Evolutionary conservation across 495 filamentous ascomycete genomes (phyloP), one percentile per base, ranked within the genome.

Genomic region (Margaritispora aquatica): DNA sequence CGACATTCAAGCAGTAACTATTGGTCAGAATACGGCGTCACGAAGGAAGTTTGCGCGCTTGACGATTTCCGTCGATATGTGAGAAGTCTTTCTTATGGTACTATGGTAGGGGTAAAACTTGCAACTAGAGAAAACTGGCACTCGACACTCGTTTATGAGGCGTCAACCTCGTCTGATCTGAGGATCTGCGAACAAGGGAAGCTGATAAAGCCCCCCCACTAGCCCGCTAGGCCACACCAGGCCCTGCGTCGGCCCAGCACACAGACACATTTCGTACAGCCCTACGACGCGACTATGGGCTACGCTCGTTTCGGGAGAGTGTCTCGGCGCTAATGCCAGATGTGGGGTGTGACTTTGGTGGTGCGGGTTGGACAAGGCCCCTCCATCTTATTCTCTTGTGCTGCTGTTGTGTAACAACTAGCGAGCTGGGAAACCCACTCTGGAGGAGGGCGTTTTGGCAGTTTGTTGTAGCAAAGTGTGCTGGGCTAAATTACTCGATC

Each of bases 1-100:
- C 38, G 38, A 44, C 38, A 44, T 7, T n/a, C 38, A 8, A n/a
- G 38, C 38, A 7, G 20, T 17, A 22, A 21, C 31, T 44, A 61
- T 61, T 61, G 59, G 59, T 20, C 41, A 26, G 38, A 36, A 51
- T 61, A 61, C 59, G 59, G 59, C 52, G 44, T 41, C 59, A 46
- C 52, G 38, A n/a, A n/a, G 26, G 38, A 9, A 44, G 7, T 44
- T 2, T 44, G 7, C 38, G 38, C 38, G 38, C 38, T 44, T 44
- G 38, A n/a, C 19, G 38, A 8, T 44, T 34, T 34, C 29, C 29
- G 5, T 34, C 5, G 29, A n/a, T n/a, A n/a, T n/a, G n/a, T n/a
- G n/a, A n/a, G n/a, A n/a, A n/a, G n/a, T n/a, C n/a, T n/a, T n/a
- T n/a, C n/a, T n/a, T n/a, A n/a, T n/a, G n/a, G n/a, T n/a, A n/a